These are phyloP conservation scores for Globisporangium nodosum DNA, from an alignment of 352 stramenopile genomes.

Conservation along the genomic window DNA sequence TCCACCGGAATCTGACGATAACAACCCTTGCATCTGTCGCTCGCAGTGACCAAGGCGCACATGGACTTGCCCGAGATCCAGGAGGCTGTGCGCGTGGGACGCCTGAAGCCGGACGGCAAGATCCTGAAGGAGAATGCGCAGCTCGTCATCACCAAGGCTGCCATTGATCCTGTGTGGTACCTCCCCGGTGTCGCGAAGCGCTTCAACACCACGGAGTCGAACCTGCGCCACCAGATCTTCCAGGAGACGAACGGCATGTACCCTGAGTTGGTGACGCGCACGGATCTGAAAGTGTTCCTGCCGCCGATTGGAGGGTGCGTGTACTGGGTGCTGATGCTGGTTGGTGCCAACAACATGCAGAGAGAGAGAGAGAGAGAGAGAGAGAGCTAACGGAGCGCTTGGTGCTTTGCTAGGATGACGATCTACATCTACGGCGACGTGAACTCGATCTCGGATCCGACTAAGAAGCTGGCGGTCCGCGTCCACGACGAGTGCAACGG, in stretches of 20 bases:
- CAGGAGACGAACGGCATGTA: constrained; percentile 99
- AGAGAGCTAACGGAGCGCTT: not conserved
- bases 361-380: not conserved
- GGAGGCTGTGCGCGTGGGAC: constrained; percentile 89
- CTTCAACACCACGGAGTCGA: constrained; percentile 95
- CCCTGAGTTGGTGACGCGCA: constrained; percentile 97
- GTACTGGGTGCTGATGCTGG: not conserved
- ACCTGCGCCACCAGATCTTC: constrained; percentile 97
- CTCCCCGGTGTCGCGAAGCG: constrained; percentile 97
- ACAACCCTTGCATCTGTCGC: not conserved
- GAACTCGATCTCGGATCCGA: constrained; percentile 95
- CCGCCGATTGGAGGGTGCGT: constrained; percentile 95
- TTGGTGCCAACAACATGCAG: not conserved
- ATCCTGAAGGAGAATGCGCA: constrained; percentile 90
- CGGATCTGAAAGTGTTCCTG: constrained; percentile 98
- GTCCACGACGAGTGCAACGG: constrained; percentile 99
- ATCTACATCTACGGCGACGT: constrained; percentile 99
- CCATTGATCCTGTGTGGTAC: constrained; percentile 99
- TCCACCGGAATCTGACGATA: too few species aligned
- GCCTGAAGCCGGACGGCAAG: constrained; percentile 96
- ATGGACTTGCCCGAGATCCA: constrained; percentile 99
- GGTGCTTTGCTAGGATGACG: constrained; percentile 38
- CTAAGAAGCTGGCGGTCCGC: constrained; percentile 95
- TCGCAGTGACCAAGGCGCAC: constrained; percentile 89
- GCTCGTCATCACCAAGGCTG: constrained; percentile 94